Percentiles rank a stretch among this genome's conserved stretches.
Conservation (phyloP, 768 basidiomycete species). For the Trametes maxima region DNA sequence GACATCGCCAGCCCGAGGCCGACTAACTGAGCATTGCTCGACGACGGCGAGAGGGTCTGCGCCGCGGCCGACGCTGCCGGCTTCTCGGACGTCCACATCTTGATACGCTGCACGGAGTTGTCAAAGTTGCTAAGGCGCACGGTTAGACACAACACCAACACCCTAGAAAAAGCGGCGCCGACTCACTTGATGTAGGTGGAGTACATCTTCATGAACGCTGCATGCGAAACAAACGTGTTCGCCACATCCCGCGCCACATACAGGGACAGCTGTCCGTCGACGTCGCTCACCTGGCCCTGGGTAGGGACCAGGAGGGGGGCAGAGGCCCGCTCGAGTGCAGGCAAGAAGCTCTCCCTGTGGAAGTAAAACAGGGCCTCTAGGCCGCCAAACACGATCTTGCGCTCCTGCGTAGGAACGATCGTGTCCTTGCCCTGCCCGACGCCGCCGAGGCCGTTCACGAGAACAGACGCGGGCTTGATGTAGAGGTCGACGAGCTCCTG, state of each 20-base stretch:
- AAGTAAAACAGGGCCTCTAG: constrained; percentile 89
- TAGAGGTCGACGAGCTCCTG: constrained; percentile 95
- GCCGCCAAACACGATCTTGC: constrained; percentile 90
- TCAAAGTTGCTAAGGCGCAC: constrained; percentile 78
- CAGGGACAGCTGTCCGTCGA: constrained; percentile 72
- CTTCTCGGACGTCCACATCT: constrained; percentile 77
- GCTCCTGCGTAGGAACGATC: constrained; percentile 80
- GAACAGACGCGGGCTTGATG: constrained; percentile 77
- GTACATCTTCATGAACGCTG: constrained; percentile 99
- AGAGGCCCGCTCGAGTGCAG: constrained; percentile 81
- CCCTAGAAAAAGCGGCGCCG: constrained; percentile 4
- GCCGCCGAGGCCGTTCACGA: constrained; percentile 69
- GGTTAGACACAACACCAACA: constrained; percentile 16
- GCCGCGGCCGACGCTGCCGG: constrained; percentile 43
- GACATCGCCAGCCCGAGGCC: constrained; percentile 62
- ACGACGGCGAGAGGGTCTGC: constrained; percentile 55
- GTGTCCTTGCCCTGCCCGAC: constrained; percentile 80
- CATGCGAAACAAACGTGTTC: constrained; percentile 88
- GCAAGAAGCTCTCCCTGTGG: constrained; percentile 91
- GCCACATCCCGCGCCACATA: constrained; percentile 81
- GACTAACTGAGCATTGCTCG: constrained; percentile 63
- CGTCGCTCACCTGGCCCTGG: constrained; percentile 54
- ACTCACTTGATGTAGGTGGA: constrained; percentile 95
- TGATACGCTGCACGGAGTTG: constrained; percentile 85
- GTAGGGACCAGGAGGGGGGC: constrained; percentile 60